Base-by-base conservation (phyloP, 2,329 filamentous ascomycete species). In the Zarea fungicola region DNA sequence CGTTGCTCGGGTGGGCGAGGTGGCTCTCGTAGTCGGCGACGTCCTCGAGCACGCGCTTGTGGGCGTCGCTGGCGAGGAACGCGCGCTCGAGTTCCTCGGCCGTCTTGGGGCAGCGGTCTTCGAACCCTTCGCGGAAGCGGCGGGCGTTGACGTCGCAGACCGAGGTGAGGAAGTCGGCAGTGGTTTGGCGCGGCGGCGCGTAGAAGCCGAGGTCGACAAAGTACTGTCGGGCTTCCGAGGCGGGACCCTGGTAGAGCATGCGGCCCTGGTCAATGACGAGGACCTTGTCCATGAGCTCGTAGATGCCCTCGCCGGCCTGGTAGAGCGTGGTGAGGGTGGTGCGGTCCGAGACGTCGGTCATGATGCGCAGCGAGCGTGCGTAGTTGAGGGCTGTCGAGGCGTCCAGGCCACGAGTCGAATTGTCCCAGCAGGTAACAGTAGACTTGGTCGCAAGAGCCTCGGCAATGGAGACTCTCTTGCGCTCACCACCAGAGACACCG, bases 311-410 rank as follows among this genome's bases (percentile, higher is more conserved):
- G 6, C 70, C 68, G 0, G 66, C 68, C 52, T 72, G 69, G 43
- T 74, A 74, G 0, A 73, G 58, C 2, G 67, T 71, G 2, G 70
- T 69, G 1, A 72, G 55, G 0, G 70, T 72, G 2, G 71, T 72
- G 7, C 83, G 78, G 55, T 87, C 81, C 59, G 78, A 83, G 52
- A 90, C 79, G 53, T 90, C 84, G 4, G 88, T 91, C 80, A 90
- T 87, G 51, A 84, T 77, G 13, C 83, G 76, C 2, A 86, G 69
- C 1, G 80, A 83, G 50, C 83, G 84, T 9, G 83, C 85, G 57
- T 88, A 92, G 59, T 91, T 87, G 5, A 91, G 72, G 5, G 87
- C 88, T 0, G 87, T 91, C 1, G 83, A 87, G 1, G 86, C 84
- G 60, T 93, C 87, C 0, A 92, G 71, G n/a, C 88, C 88, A 41